These are phyloP conservation scores for Massarina eburnea DNA, from an alignment of 2,329 filamentous ascomycete species.

Conservation along the genomic window DNA sequence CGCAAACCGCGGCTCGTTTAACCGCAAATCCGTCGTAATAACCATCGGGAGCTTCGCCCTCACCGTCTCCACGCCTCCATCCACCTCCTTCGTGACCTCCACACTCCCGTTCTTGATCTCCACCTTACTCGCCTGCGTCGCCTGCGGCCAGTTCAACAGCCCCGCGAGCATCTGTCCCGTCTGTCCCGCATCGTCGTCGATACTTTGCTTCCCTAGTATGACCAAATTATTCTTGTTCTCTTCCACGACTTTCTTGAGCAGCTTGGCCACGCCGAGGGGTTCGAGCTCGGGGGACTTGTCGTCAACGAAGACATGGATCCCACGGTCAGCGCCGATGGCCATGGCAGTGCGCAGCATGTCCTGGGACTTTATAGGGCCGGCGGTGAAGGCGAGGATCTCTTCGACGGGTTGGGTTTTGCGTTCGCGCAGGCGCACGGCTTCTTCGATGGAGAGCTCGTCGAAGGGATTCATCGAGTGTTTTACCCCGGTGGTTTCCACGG, in stretches of 20 bases:
- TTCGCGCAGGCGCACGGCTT: conserved; percentile 92
- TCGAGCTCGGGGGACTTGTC: conserved; percentile 71
- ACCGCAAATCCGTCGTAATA: conserved; percentile 88
- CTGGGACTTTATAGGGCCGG: conserved; percentile 81
- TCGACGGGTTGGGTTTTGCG: conserved; percentile 68
- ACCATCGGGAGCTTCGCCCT: conserved; percentile 84
- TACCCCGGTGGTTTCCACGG: conserved; percentile 86
- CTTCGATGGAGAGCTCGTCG: conserved; percentile 96
- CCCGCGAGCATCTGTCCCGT: conserved; percentile 98
- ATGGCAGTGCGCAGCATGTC: conserved; percentile 94
- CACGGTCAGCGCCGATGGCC: conserved; percentile 97
- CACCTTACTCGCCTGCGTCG: conserved; percentile 87
- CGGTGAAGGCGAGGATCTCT: conserved; percentile 87
- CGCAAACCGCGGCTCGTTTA: conserved; percentile 95
- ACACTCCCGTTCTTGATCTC: conserved; percentile 71
- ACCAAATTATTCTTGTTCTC: conserved; percentile 89
- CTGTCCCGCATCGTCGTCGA: conserved; percentile 94
- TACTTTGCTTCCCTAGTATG: conserved; percentile 94
- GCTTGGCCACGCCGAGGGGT: conserved; percentile 87
- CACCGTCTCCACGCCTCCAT: conserved; percentile 91
- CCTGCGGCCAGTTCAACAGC: conserved; percentile 88
- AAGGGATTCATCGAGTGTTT: conserved; percentile 99
- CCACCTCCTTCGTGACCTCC: conserved; percentile 86
- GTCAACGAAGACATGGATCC: conserved; percentile 69
- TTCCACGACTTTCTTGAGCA: conserved; percentile 77